Conservation (phyloP, 257 asterid genomes). For the Pogostemon cablin region DNA sequence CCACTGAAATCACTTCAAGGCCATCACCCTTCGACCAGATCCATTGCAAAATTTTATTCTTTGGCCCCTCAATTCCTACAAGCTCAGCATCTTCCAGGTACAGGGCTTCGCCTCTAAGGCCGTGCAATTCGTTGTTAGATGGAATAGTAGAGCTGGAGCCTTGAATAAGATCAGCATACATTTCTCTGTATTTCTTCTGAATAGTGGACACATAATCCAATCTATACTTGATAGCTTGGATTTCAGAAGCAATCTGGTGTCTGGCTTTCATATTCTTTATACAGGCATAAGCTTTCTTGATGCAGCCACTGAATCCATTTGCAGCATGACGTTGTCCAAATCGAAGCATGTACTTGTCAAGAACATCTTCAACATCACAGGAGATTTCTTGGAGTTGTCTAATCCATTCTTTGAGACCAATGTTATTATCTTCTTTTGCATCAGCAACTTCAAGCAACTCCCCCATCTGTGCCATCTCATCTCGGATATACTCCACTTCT, state of each 20-base stretch:
- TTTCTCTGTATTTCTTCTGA: constrained; percentile 17
- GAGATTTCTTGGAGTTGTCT: constrained; percentile 45
- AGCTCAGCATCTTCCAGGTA: constrained; percentile 37
- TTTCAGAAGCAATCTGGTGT: constrained; percentile 30
- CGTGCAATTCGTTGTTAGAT: constrained; percentile 1
- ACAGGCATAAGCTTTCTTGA: not conserved
- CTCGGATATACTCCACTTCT: constrained; percentile 32
- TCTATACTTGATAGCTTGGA: constrained; percentile 30
- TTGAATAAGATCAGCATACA: not conserved
- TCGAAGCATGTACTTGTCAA: constrained; percentile 38
- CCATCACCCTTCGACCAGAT: not conserved
- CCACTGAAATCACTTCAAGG: constrained; percentile 22
- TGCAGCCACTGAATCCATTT: constrained; percentile 13
- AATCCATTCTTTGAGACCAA: constrained; percentile 36
- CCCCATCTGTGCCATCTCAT: constrained; percentile 36
- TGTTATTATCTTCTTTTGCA: constrained; percentile 33
- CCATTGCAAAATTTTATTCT: constrained; percentile 29
- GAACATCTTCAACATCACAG: constrained; percentile 40
- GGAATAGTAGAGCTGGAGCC: not conserved
- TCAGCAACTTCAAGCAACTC: constrained; percentile 45
- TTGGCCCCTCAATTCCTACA: constrained; percentile 42
- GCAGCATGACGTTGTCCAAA: not conserved
- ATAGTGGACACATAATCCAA: constrained; percentile 10
- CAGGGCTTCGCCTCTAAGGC: constrained; percentile 35
- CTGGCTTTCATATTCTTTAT: constrained; percentile 26